Base-by-base conservation (phyloP, 2,329 filamentous ascomycete genomes). In the Diaporthe citriasiana region DNA sequence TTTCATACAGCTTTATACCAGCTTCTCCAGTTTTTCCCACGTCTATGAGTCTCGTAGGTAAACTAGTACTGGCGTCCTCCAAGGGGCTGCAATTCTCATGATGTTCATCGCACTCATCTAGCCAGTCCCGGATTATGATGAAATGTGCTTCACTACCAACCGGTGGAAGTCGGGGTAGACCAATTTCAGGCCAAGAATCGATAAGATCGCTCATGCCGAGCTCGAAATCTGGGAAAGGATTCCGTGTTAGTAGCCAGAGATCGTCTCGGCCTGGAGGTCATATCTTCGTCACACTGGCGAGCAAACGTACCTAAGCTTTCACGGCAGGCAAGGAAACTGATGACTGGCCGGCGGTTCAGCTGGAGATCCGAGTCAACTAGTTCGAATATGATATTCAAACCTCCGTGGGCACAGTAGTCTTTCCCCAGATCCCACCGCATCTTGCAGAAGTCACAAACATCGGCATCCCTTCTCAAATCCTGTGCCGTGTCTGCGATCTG, bases 161-260 rank as follows among this genome's bases (percentile, higher is more conserved):
- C 0, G 33, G 19, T 56, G 76, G 72, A 4, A 74, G 63, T 15
- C 38, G 38, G 1, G 70, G 53, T 25, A 75, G 73, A 7, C 76
- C 72, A 17, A 74, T 47, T 27, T 77, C 74, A 12, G 63, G 51
- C 42, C 63, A 66, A 17, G 3, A 3, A n/a, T 57, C 55, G 25
- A 22, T 63, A 15, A 30, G n/a, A 59, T 33, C 45, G 65, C 80
- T 72, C 0, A 84, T 77, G 0, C 81, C 81, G 0, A 13, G 77
- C 70, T 0, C 83, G 81, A 40, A 83, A 85, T 53, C 84, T 83
- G 77, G 79, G 85, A 51, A 84, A 84, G 1, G 81, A 79, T 84
- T 81, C 1, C 1, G 71, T 76, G 0, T 80, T 71, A 0, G 82
- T 81, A n/a, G 19, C n/a, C 10, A 53, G 9, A 4, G 4, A 30